A percentile compares a stretch with the other conserved stretches of the same genome.
Evolutionary conservation across 2,329 filamentous ascomycete species (phyloP).

Genomic region (Coniochaeta pulveracea): DNA sequence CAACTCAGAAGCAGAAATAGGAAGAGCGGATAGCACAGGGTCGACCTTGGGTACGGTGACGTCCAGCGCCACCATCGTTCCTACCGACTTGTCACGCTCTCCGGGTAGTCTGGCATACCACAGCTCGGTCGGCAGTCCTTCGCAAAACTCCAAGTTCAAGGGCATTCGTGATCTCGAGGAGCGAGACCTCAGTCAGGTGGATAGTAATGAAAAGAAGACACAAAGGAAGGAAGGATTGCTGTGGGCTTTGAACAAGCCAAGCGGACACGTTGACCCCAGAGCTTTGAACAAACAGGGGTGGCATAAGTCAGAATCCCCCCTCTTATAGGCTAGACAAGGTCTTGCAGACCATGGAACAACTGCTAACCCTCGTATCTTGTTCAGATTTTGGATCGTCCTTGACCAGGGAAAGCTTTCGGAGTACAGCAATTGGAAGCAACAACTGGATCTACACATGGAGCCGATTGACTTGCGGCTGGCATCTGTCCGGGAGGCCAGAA

Average conservation of each 20-base stretch:
- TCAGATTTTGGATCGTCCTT: conserved; percentile 93
- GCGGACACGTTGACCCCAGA: conserved; percentile 89
- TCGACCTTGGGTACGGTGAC: conserved; percentile 49
- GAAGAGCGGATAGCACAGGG: conserved; percentile 62
- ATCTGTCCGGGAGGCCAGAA: conserved; percentile 89
- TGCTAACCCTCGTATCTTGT: no score
- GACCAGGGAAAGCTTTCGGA: conserved; percentile 95
- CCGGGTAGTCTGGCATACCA: conserved; percentile 39
- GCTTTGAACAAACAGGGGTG: conserved; percentile 94
- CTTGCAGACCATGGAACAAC: no score
- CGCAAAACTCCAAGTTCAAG: conserved; percentile 59
- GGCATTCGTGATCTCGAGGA: conserved; percentile 90
- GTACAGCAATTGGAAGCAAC: conserved; percentile 99
- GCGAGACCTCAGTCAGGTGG: conserved; percentile 47
- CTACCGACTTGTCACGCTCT: conserved; percentile 40
- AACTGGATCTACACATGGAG: conserved; percentile 91
- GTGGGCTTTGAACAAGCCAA: conserved; percentile 88
- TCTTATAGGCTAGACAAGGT: not conserved
- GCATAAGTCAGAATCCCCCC: conserved; percentile 68
- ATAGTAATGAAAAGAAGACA: conserved; percentile 46
- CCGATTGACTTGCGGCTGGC: conserved; percentile 96
- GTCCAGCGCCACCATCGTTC: conserved; percentile 25
- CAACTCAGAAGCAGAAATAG: conserved; percentile 57
- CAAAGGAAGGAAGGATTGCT: conserved; percentile 88
- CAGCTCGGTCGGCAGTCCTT: conserved; percentile 35